Evolutionary conservation across 1,284 basidiomycete genomes (phyloP), one percentile per base, ranked within the genome.

Genomic region (Sporisorium scitamineum): DNA sequence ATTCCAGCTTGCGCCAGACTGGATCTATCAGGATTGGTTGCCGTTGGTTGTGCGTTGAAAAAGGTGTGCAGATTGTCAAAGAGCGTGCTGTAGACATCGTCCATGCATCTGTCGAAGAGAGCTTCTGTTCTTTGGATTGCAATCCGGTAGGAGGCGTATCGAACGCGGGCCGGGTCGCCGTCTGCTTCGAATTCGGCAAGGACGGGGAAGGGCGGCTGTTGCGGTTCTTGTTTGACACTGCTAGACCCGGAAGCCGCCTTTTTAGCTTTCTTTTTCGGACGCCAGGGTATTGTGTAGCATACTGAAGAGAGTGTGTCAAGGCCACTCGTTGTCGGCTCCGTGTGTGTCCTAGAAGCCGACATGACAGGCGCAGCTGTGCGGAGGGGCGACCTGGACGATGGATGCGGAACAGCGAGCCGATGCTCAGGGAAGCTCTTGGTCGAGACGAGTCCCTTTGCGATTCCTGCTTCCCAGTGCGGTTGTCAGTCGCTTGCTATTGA

Each of bases 261-360:
- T 45, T 55, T 63, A 2, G 59, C 29, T 37, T 61, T 62, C 53
- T 76, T 76, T 22, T 51, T 58, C 10, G 73, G 70, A 29, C 63
- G 64, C 69, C 74, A 72, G 5, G 74, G 74, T 52, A 76, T 69
- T 32, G 74, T 76, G 56, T 69, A 76, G 74, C 74, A 76, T 29
- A 56, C 59, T 0, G 74, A 69, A 7, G 74, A 76, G 65, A 72
- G 65, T 0, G 42, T 55, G 45, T 76, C 70, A 39, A 76, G 70
- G 41, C 62, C 55, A 37, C 57, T 67, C 7, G 20, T 31, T 5
- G 50, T n/a, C 26, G 62, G 45, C 47, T 53, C 59, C 41, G 20
- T 58, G n/a, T 59, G 58, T 13, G 63, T 34, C 48, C 52, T 58
- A 10, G 54, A 34, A 13, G 55, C 45, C 7, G 69, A 61, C 69